Evolutionary conservation across 148 eudicot species (phyloP), one percentile per base, ranked within the genome.

Genomic region (Rhododendron molle): DNA sequence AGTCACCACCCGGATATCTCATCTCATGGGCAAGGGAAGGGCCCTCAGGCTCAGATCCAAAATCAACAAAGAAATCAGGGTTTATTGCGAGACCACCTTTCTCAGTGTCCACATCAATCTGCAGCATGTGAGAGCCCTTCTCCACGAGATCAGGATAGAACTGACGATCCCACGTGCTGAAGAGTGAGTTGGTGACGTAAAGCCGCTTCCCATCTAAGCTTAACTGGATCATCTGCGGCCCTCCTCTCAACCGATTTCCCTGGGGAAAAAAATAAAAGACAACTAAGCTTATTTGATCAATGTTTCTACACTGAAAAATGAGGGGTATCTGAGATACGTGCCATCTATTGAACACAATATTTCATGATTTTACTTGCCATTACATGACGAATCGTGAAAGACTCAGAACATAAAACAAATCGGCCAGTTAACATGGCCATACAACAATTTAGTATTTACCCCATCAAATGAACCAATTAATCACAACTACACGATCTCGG

Each of bases 1-100:
- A 97, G 84, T 97, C 99, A 87, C 99, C 99, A 86, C 99, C 99
- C 3, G 99, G 99, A 88, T 97, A 97, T 87, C 99, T 92, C 99
- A 95, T 94, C 86, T 97, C 98, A 85, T 97, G 99, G 28, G 97
- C 99, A 60, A 97, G 91, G 56, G 97, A 92, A 69, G 98, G 98
- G 58, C 99, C 99, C 20, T 97, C 93, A 26, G 99, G 98, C 88
- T 97, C 99, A 43, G 91, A 81, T 21, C 93, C 98, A 83, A 97
- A 97, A 86, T 97, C 99, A 5, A 97, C 97, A 76, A 93, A 97
- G 90, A 95, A 97, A 73, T 91, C 86, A 7, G 96, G 96, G 78
- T 97, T 97, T 50, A 97, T 88, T 1, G 89, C 83, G 9, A 97
- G 96, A 56, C 99, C 98, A 40, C 99, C 99, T 83, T 92, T 97